phyloP scores from a whole-genome alignment of 2,329 filamentous ascomycete genomes.

The Fusarium xyrophilum region DNA sequence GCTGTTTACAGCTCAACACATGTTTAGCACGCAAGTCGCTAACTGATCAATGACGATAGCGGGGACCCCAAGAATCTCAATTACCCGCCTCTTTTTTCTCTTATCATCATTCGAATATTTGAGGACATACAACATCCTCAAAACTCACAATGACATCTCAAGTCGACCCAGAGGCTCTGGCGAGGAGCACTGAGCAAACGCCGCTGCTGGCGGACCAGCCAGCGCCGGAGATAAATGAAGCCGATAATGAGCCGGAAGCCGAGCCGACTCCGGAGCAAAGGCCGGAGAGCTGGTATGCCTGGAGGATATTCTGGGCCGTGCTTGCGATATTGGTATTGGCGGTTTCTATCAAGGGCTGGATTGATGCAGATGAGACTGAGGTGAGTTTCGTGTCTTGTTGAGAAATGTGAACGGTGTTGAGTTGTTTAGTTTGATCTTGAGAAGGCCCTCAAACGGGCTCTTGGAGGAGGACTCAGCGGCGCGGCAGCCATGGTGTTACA shows the following conservation, averaged over 20 bases:
- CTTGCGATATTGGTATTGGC: not conserved
- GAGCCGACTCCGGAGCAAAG: not conserved
- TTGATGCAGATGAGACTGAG: slow-evolving; percentile 24
- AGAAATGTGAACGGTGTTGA: fast-evolving
- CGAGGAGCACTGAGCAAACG: slow-evolving; percentile 3
- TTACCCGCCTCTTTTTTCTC: not conserved
- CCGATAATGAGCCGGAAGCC: not conserved
- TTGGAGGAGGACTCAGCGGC: slow-evolving; percentile 56
- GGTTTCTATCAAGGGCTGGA: slow-evolving; percentile 16
- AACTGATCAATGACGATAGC: slow-evolving; percentile 11
- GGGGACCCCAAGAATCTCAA: not conserved
- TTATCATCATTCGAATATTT: too few species aligned
- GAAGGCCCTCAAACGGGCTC: slow-evolving; percentile 52
- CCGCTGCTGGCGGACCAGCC: slow-evolving; percentile 1
- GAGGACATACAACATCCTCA: not conserved
- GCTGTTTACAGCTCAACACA: too few species aligned
- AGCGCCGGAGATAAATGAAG: not conserved
- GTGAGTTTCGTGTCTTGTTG: not conserved
- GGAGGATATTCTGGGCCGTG: slow-evolving; percentile 12
- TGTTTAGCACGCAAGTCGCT: not conserved
- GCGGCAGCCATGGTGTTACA: slow-evolving; percentile 58
- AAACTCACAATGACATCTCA: not conserved
- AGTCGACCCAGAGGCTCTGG: not conserved
- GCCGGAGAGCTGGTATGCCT: slow-evolving; percentile 15
- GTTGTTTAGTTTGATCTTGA: slow-evolving; percentile 52